Conservation (phyloP, 2,329 filamentous ascomycete genomes). For the Fusarium agapanthi region DNA sequence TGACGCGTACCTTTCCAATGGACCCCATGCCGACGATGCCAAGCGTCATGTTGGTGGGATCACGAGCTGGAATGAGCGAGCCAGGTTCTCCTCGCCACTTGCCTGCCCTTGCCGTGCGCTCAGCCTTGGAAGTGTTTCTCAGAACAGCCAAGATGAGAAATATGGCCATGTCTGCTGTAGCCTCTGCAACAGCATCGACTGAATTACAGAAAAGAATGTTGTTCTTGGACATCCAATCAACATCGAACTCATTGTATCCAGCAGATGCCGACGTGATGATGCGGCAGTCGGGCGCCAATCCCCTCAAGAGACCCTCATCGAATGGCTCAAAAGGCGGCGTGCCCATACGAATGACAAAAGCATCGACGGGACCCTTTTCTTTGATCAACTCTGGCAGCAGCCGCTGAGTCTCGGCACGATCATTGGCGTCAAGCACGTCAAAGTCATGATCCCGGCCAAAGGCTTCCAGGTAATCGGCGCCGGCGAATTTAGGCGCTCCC, state of each 20-base stretch:
- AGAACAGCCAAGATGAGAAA: slow-evolving; percentile 47
- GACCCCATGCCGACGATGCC: slow-evolving; percentile 57
- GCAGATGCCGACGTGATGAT: slow-evolving; percentile 58
- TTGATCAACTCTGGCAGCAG: slow-evolving; percentile 47
- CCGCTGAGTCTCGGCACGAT: slow-evolving; percentile 48
- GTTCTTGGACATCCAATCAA: slow-evolving; percentile 52
- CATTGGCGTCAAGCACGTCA: slow-evolving; percentile 46
- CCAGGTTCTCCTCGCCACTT: slow-evolving; percentile 46
- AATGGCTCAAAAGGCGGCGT: slow-evolving; percentile 59
- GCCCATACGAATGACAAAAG: slow-evolving; percentile 59
- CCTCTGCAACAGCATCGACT: slow-evolving; percentile 60
- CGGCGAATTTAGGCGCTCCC: slow-evolving; percentile 49
- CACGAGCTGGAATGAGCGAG: slow-evolving; percentile 44
- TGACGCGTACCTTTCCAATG: slow-evolving; percentile 47
- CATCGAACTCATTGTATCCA: slow-evolving; percentile 57
- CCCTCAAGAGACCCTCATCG: slow-evolving; percentile 52
- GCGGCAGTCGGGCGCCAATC: slow-evolving; percentile 51
- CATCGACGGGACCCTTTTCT: slow-evolving; percentile 52
- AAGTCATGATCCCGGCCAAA: slow-evolving; percentile 50
- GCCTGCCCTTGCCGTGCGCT: slow-evolving; percentile 48
- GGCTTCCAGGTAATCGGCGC: slow-evolving; percentile 48
- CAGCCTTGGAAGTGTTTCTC: slow-evolving; percentile 53
- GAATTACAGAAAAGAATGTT: slow-evolving; percentile 63
- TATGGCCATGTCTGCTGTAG: slow-evolving; percentile 57
- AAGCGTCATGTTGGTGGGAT: slow-evolving; percentile 52